These are phyloP conservation scores for Gardenia jasminoides DNA, from an alignment of 257 asterid genomes.

Conservation along the genomic window DNA sequence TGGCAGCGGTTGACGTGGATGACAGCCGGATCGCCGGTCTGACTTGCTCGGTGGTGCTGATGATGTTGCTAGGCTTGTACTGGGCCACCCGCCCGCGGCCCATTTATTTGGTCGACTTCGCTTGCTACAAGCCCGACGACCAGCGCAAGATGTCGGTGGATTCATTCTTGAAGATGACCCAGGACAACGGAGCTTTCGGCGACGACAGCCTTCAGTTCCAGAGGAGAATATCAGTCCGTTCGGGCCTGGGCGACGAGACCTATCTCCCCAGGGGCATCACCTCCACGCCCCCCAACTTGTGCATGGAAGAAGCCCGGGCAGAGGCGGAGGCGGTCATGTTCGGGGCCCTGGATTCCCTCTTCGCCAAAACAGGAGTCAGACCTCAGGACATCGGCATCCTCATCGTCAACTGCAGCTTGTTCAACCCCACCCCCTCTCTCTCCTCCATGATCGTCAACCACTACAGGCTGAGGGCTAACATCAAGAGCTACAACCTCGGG, in stretches of 20 bases:
- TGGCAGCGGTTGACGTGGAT: neutral
- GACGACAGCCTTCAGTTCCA: slow-evolving; percentile 30
- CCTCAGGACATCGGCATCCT: slow-evolving; percentile 49
- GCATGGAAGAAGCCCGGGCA: slow-evolving; percentile 36
- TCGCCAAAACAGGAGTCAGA: slow-evolving; percentile 36
- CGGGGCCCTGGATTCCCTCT: slow-evolving; percentile 48
- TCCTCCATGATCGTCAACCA: slow-evolving; percentile 55
- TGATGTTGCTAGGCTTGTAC: slow-evolving; percentile 46
- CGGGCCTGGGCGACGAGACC: slow-evolving; percentile 49
- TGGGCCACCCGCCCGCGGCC: slow-evolving; percentile 43
- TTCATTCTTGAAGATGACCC: slow-evolving; percentile 37
- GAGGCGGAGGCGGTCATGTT: slow-evolving; percentile 59
- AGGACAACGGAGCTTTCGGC: slow-evolving; percentile 26
- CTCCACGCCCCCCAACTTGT: slow-evolving; percentile 31
- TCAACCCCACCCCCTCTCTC: slow-evolving; percentile 49
- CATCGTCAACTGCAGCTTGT: slow-evolving; percentile 52
- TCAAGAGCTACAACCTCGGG: slow-evolving; percentile 43
- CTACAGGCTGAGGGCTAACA: slow-evolving; percentile 43
- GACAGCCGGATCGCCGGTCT: slow-evolving; percentile 41
- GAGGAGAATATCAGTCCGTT: slow-evolving; percentile 24
- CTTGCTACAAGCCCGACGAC: slow-evolving; percentile 55
- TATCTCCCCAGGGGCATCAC: slow-evolving; percentile 36
- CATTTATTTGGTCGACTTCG: slow-evolving; percentile 48
- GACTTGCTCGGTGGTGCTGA: slow-evolving; percentile 22
- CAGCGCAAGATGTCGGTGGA: slow-evolving; percentile 36